Evolutionary conservation across 2,329 filamentous ascomycete genomes (phyloP), one percentile per base, ranked within the genome.

Genomic region (Davidsoniella neocaledoniae): DNA sequence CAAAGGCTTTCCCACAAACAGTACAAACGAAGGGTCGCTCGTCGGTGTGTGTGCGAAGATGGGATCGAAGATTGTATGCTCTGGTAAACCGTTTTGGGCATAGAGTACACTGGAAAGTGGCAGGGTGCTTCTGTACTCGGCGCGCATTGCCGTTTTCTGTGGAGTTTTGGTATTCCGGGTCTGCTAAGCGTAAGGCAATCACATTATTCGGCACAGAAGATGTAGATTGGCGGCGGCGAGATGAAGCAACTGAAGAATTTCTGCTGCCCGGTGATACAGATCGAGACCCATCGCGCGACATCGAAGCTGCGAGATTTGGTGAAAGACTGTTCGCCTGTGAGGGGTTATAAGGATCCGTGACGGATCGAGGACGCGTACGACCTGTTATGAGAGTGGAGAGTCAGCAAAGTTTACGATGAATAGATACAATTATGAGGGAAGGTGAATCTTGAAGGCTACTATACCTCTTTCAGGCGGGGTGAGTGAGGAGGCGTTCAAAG

Each of bases 1-100:
- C 91, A 66, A 98, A 98, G 0, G 91, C 91, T 64, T 98, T 98
- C 48, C 86, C 86, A 58, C 91, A 98, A 7, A 96, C 86, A 0
- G 86, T 95, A 61, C 91, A 98, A 2, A 96, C 90, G 60, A 96
- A 98, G 0, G 91, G 91, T 44, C 91, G 77, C 68, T 98, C 91
- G 59, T 98, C 91, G 0, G 91, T 98, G 61, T 98, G 91, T 0
- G 91, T 98, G 43, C 91, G 83, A 53, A 96, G 66, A 67, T 98
- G 91, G 41, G 90, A 96, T 12, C 91, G 84, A 49, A 98, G 68
- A 60, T 98, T 98, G 67, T 98, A 98, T 0, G 91, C 91, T 51
- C 91, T 77, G 0, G 91, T 98, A 61, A 98, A 98, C 14, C 86
- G 79, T 65, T 98, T 98, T 0, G 91, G 88, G 58, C 91, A 98